Conservation (phyloP, 352 stramenopile genomes). For the Halophytophthora batemanensis region DNA sequence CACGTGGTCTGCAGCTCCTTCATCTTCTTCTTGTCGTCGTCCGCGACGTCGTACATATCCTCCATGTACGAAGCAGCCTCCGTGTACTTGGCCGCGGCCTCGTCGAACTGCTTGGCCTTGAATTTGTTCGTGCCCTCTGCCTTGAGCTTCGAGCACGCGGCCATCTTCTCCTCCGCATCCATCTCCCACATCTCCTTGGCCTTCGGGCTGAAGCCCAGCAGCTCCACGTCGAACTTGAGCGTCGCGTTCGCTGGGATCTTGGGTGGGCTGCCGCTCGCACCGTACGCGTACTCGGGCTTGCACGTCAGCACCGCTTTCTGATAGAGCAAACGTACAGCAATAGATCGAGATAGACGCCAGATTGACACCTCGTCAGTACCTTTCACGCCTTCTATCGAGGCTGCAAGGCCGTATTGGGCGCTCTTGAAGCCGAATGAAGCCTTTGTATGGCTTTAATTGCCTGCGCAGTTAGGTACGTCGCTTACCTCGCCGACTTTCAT, state of each 20-base stretch:
- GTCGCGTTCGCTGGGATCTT: slow-evolving; percentile 95
- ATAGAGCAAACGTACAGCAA: slow-evolving; percentile 2
- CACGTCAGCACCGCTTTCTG: slow-evolving; percentile 91
- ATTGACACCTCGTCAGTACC: background rate
- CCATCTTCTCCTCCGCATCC: slow-evolving; percentile 79
- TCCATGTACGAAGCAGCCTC: slow-evolving; percentile 82
- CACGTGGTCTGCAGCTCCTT: slow-evolving; percentile 88
- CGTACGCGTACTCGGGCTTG: slow-evolving; percentile 93
- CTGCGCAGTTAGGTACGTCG: background rate
- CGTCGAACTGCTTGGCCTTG: slow-evolving; percentile 82
- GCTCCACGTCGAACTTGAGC: slow-evolving; percentile 96
- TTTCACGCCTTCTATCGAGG: background rate
- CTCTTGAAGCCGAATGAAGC: background rate
- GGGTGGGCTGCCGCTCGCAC: slow-evolving; percentile 82
- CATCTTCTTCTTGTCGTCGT: slow-evolving; percentile 83
- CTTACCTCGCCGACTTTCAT: slow-evolving; percentile 94
- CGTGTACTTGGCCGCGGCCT: slow-evolving; percentile 86
- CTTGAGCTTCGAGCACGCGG: slow-evolving; percentile 86
- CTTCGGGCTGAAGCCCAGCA: slow-evolving; percentile 93
- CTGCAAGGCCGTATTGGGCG: background rate
- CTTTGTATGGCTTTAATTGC: background rate
- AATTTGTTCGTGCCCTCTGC: slow-evolving; percentile 92
- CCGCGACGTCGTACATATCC: slow-evolving; percentile 83
- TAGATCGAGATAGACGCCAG: no score
- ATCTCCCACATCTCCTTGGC: slow-evolving; percentile 95